These are phyloP conservation scores for Medicago truncatula DNA, from an alignment of 306 rosid genomes.

Conservation along the genomic window MtrunA17r5.0-ANR NC_053044.1:47139001-47139500, in stretches of 20 bases:
- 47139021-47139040: constrained; percentile 72
- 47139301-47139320: constrained; percentile 56
- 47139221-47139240: constrained; percentile 71
- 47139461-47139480: constrained; percentile 84
- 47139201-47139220: constrained; percentile 54
- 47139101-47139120: constrained; percentile 81
- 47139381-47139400: constrained; percentile 71
- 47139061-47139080: constrained; percentile 71
- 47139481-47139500: constrained; percentile 68
- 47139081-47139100: constrained; percentile 79
- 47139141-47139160: constrained; percentile 67
- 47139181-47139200: constrained; percentile 46
- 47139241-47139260: constrained; percentile 87
- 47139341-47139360: constrained; percentile 57
- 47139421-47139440: constrained; percentile 73
- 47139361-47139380: constrained; percentile 77
- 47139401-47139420: constrained; percentile 74
- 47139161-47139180: constrained; percentile 69
- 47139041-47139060: constrained; percentile 65
- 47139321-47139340: constrained; percentile 58
- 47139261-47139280: constrained; percentile 59
- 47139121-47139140: constrained; percentile 78
- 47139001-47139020: constrained; percentile 74
- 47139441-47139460: constrained; percentile 88
- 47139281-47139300: constrained; percentile 59